Evolutionary conservation across 1,284 basidiomycete species (phyloP).

Genomic region (Singerocomus inundabilis): DNA sequence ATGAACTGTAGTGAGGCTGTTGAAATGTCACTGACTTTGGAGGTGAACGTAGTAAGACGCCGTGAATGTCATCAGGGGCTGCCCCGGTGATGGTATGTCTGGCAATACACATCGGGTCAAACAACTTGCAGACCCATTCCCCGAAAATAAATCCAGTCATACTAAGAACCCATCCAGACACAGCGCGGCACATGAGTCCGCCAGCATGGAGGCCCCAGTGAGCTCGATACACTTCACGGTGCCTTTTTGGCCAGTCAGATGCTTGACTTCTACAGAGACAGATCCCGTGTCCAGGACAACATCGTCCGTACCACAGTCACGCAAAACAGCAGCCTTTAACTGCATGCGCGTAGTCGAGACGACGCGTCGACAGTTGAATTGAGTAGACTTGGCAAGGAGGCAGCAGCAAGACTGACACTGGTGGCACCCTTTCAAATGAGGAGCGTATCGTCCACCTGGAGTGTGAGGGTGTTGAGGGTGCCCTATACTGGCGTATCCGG

Average conservation of each 20-base stretch:
- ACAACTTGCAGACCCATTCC: conserved; percentile 21
- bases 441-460: conserved; percentile 19
- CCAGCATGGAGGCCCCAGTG: conserved; percentile 19
- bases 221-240: conserved; percentile 26
- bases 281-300: conserved; percentile 23
- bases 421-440: conserved; percentile 27
- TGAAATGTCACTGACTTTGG: conserved; percentile 17
- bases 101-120: conserved; percentile 24
- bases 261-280: conserved; percentile 18
- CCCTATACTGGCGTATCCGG: background rate
- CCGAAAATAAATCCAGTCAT: conserved; percentile 23
- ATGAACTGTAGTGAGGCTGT: conserved; percentile 22
- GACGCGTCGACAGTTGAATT: conserved; percentile 19
- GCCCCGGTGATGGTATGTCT: too few relatives aligned
- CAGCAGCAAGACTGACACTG: conserved; percentile 22
- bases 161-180: conserved; percentile 16
- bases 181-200: conserved; percentile 21
- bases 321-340: conserved; percentile 14
- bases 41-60: conserved; percentile 25
- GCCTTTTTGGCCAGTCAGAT: conserved; percentile 19
- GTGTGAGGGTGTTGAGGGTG: conserved; percentile 11
- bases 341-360: conserved; percentile 22
- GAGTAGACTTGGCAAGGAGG: conserved; percentile 24
- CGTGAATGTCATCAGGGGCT: conserved; percentile 3
- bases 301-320: conserved; percentile 19